Evolutionary conservation across 1,139 yeast genomes (phyloP), one percentile per base, ranked within the genome.

Genomic region (Pichia sp.): DNA sequence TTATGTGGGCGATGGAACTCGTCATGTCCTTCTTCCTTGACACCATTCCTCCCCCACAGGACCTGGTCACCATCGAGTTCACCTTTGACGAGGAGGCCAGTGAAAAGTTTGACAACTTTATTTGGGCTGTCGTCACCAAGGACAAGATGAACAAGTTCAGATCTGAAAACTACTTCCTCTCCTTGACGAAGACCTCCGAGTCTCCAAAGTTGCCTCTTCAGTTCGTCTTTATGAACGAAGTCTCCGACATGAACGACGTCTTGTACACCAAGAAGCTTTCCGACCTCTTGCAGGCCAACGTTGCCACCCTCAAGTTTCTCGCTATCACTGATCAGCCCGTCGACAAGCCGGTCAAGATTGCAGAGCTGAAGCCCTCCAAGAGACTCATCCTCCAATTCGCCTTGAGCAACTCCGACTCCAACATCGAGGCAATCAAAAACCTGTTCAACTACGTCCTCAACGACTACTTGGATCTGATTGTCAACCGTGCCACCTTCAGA

Each of bases 151-250:
- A 84, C 67, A 77, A 79, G 53, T 75, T 77, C 56, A 87, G 98
- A 71, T 82, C 77, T 48, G 80, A 79, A 57, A 85, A 87, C 72
- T 93, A 89, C 72, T 91, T 74, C 70, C 75, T 91, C 65, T 86
- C 96, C 1, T 77, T 91, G 65, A 88, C 98, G 60, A 87, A 81
- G 63, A 89, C 96, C 41, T 65, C 85, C 40, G 82, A 78, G 62
- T 83, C 90, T 30, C 68, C 78, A 30, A 76, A 78, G 61, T 74
- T 91, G 62, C 96, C 97, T 46, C 65, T 72, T 50, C 80, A 86
- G 53, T 86, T 79, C 66, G 96, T 90, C 22, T 88, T 82, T 71
- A 91, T 93, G 99, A 77, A 88, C 62, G 99, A 93, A 74, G 82
- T 82, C 53, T 78, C 82, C 56, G 98, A 91, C 67, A 75, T 88